Conservation (phyloP, 169 alveolate genomes). For the Nephromyces sp. region DNA sequence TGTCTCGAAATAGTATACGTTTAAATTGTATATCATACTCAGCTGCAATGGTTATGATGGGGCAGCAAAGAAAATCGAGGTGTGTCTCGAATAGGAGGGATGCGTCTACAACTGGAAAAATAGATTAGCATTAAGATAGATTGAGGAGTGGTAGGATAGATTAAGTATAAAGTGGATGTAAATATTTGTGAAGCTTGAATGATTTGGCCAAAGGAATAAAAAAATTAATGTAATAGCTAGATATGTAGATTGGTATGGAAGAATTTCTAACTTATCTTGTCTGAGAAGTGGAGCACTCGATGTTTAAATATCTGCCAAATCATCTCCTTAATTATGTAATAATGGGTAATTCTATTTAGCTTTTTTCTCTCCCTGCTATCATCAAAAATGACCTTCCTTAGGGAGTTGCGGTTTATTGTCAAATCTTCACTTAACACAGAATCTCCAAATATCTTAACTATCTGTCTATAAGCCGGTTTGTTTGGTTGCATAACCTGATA, state of each 20-base stretch:
- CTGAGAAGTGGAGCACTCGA: conserved; percentile 39
- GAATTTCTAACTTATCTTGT: too few relatives aligned
- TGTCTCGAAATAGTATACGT: conserved; percentile 39
- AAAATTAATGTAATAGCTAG: too few relatives aligned
- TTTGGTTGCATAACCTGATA: conserved; percentile 36
- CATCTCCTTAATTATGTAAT: conserved; percentile 39
- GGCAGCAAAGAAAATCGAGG: conserved; percentile 53
- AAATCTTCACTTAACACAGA: conserved; percentile 38
- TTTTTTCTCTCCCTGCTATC: conserved; percentile 36
- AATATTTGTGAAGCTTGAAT: too few relatives aligned
- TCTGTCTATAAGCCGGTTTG: conserved; percentile 33
- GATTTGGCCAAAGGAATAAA: too few relatives aligned
- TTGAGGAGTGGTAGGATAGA: neutral
- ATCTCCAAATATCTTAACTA: conserved; percentile 50
- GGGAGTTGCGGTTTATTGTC: conserved; percentile 43
- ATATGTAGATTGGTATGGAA: too few relatives aligned
- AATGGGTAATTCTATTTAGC: conserved; percentile 52
- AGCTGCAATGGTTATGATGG: conserved; percentile 47
- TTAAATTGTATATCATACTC: conserved; percentile 32
- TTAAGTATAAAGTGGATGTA: too few relatives aligned
- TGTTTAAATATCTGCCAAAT: conserved; percentile 25
- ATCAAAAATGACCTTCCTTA: conserved; percentile 48
- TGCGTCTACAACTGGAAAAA: conserved; percentile 49
- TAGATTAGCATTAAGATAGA: neutral
- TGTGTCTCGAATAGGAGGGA: conserved; percentile 61